A percentile compares a stretch with the other conserved stretches of the same genome.
Evolutionary conservation across 495 filamentous ascomycete genomes (phyloP).

Genomic region (Ramalina intermedia): DNA sequence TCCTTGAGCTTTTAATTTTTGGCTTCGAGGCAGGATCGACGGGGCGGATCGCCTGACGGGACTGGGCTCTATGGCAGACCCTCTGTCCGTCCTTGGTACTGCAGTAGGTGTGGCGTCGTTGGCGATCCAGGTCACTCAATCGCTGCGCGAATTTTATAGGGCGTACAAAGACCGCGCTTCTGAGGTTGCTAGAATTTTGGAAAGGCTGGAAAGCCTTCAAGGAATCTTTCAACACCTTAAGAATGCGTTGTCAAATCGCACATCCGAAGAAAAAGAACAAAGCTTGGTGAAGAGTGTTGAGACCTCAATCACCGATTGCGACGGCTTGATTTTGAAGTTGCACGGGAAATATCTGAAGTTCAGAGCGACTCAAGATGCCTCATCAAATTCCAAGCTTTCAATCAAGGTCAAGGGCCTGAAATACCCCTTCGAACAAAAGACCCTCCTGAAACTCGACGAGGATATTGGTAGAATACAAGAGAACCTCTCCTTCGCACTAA

Average conservation of each 20-base stretch:
- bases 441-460: conserved; percentile 22
- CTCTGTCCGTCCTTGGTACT: conserved; percentile 20
- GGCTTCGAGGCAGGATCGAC: neutral
- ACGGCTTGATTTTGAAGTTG: conserved; percentile 20
- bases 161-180: conserved; percentile 13
- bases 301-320: conserved; percentile 12
- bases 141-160: conserved; percentile 17
- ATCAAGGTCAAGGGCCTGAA: conserved; percentile 12
- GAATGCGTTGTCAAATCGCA: conserved; percentile 12
- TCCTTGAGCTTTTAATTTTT: neutral
- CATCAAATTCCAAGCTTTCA: conserved; percentile 3
- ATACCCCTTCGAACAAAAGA: conserved; percentile 23
- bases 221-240: conserved; percentile 12
- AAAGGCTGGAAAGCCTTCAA: conserved; percentile 13
- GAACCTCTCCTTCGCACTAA: conserved; percentile 18
- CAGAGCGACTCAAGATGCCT: conserved; percentile 1
- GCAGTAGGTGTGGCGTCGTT: conserved; percentile 19
- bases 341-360: conserved; percentile 17
- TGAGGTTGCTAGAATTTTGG: conserved; percentile 8
- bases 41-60: neutral
- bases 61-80: conserved; percentile 14
- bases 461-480: conserved; percentile 18
- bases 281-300: conserved; percentile 16
- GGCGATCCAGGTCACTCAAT: conserved; percentile 19
- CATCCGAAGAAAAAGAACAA: conserved; percentile 11